Base-by-base conservation (phyloP, 148 eudicot genomes). In the Arbutus unedo region DNA sequence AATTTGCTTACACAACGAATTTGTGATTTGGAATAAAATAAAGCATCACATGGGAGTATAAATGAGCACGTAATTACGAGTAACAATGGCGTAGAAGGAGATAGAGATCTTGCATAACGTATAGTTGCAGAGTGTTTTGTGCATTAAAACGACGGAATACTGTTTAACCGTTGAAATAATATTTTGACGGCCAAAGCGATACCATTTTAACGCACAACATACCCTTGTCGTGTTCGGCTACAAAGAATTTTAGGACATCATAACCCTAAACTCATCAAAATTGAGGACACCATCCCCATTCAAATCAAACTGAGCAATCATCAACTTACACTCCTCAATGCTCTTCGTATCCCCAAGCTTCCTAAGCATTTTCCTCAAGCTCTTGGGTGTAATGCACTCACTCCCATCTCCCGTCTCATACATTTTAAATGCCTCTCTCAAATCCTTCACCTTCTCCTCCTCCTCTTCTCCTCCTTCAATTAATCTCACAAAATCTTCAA, bases 401-500 rank as follows among this genome's bases (percentile, higher is more conserved):
- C 59, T 2, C n/a, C 85, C 89, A 25, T 64, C 71, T 25, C 71
- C 86, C 82, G 60, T 78, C 73, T 72, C 86, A 11, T 87, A 87
- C 89, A 87, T 84, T 44, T 48, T 57, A 55, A 87, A 87, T 19
- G 87, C 87, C 74, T 84, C 83, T 51, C 59, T 86, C 81, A 88
- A 51, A 0, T 88, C 90, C 21, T 57, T 80, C 48, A 16, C 82
- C 55, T 74, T 85, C 66, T 89, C 88, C 10, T 88, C 89, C 49
- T 86, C 87, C 1, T 85, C 88, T 19, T 79, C 19, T 81, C 25
- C 90, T 21, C 89, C 89, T 41, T 90, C 90, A 2, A 84, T 85
- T 2, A 89, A 7, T 18, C 84, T 85, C 45, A 86, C 83, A 3
- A 89, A 89, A 10, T 91, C 90, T 10, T 85, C 88, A 43, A 89